Evolutionary conservation across 2,329 filamentous ascomycete genomes (phyloP).

Genomic region (Tolypocladium cylindrosporum): DNA sequence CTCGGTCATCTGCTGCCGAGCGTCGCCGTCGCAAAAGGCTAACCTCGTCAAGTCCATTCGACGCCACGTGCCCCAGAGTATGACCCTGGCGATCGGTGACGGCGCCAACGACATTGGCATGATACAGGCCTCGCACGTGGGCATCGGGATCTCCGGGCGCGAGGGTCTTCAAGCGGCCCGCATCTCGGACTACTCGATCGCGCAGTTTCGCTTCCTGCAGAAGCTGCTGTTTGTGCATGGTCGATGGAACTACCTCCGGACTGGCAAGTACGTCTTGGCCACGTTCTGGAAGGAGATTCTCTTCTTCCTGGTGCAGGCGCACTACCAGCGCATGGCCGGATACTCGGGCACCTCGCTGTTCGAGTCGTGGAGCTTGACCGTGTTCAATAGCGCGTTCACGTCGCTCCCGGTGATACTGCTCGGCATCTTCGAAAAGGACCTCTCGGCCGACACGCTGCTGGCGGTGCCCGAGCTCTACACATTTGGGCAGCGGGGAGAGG

Average conservation of each 20-base stretch:
- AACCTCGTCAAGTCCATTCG: slow-evolving; percentile 64
- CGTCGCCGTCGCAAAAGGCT: slow-evolving; percentile 83
- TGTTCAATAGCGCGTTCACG: slow-evolving; percentile 93
- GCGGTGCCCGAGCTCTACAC: slow-evolving; percentile 87
- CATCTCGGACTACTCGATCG: slow-evolving; percentile 85
- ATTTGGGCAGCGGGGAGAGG: slow-evolving; percentile 62
- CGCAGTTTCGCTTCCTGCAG: slow-evolving; percentile 83
- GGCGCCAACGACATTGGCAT: slow-evolving; percentile 93
- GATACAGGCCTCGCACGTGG: slow-evolving; percentile 80
- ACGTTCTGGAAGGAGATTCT: slow-evolving; percentile 87
- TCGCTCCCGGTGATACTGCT: slow-evolving; percentile 80
- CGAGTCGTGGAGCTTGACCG: slow-evolving; percentile 75
- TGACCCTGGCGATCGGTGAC: slow-evolving; percentile 87
- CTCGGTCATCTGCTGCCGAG: slow-evolving; percentile 87
- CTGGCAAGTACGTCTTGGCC: slow-evolving; percentile 77
- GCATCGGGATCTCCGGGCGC: slow-evolving; percentile 84
- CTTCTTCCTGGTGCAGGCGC: slow-evolving; percentile 76
- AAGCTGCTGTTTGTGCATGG: slow-evolving; percentile 77
- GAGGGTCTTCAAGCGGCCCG: slow-evolving; percentile 85
- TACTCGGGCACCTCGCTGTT: slow-evolving; percentile 90
- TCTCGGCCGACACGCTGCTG: slow-evolving; percentile 73
- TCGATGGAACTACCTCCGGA: slow-evolving; percentile 82
- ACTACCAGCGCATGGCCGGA: slow-evolving; percentile 75
- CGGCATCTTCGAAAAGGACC: slow-evolving; percentile 86
- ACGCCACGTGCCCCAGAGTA: slow-evolving; percentile 25